Base-by-base conservation (phyloP, 495 filamentous ascomycete genomes). In the Xylaria sp. region DNA sequence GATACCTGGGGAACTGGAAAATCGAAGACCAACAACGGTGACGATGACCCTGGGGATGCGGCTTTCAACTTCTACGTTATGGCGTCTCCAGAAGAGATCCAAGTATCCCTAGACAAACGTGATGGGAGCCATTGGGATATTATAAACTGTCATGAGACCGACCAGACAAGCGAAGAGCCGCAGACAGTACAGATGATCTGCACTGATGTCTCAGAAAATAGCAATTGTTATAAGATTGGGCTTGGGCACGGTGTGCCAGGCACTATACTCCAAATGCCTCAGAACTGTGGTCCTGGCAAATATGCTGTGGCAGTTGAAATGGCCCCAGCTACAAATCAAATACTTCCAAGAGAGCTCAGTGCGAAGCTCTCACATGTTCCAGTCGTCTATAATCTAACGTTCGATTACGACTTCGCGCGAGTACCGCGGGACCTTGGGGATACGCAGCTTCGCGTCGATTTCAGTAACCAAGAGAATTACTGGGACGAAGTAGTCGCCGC, bases 241-340 rank as follows among this genome's bases (percentile, higher is more conserved):
- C 43, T 65, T 1, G 40, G 59, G 0, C 59, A 62, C 37, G 59
- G 40, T 3, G 59, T 40, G 0, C 37, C 59, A 2, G 59, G 59
- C 5, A 83, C 77, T 0, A 77, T 85, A 65, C 26, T 83, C 7
- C 64, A 82, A 66, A 81, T 83, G 79, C 80, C 81, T 0, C 19
- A 46, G n/a, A 40, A 67, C 5, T 84, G 82, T 66, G 81, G 82
- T 3, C 77, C 76, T 0, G 77, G 79, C 8, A 76, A 73, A 44
- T 85, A 85, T 63, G 82, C 83, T 33, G 74, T 85, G 1, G 80
- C 78, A 5, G 74, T 80, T 14, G 59, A 35, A 7, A 67, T 83
- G 64, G 59, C 41, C 46, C 53, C 52, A 0, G 12, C 57, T 37
- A 19, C 5, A 9, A 53, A 81, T 61, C 71, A 80, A 57, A 61